These are phyloP conservation scores for Carex parvula DNA, from an alignment of 176 grass and related monocot genomes.

Conservation along the genomic window DNA sequence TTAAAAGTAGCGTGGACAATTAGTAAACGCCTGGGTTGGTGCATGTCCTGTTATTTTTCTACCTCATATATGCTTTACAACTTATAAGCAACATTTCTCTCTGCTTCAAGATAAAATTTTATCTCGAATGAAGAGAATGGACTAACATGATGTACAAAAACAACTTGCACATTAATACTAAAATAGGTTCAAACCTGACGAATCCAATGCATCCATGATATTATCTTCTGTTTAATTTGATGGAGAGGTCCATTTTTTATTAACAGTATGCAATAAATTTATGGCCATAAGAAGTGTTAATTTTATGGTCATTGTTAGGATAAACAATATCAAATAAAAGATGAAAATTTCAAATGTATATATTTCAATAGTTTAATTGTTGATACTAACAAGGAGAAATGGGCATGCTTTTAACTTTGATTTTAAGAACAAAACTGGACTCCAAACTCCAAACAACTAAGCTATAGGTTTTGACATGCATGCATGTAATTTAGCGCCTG, in stretches of 20 bases:
- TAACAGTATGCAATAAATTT: background rate
- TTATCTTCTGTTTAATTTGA: background rate
- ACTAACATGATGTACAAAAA: background rate
- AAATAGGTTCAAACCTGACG: background rate
- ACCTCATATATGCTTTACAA: slow-evolving; percentile 2
- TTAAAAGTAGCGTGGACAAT: background rate
- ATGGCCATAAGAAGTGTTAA: background rate
- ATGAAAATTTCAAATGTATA: background rate
- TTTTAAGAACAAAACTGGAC: background rate
- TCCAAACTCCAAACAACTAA: background rate
- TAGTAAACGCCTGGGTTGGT: background rate
- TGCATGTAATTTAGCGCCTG: no score
- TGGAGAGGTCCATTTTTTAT: background rate
- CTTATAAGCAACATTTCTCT: background rate
- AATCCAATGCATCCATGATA: background rate
- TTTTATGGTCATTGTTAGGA: background rate
- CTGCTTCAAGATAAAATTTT: background rate
- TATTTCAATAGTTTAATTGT: background rate
- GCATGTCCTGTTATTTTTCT: background rate
- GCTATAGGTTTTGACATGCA: background rate
- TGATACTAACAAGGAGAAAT: background rate
- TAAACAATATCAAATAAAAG: background rate
- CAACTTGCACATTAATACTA: background rate
- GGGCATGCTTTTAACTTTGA: background rate
- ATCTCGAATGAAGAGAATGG: background rate